Evolutionary conservation across 2,329 filamentous ascomycete genomes (phyloP), one percentile per base, ranked within the genome.

Genomic region (Pseudohalonectria lignicola): DNA sequence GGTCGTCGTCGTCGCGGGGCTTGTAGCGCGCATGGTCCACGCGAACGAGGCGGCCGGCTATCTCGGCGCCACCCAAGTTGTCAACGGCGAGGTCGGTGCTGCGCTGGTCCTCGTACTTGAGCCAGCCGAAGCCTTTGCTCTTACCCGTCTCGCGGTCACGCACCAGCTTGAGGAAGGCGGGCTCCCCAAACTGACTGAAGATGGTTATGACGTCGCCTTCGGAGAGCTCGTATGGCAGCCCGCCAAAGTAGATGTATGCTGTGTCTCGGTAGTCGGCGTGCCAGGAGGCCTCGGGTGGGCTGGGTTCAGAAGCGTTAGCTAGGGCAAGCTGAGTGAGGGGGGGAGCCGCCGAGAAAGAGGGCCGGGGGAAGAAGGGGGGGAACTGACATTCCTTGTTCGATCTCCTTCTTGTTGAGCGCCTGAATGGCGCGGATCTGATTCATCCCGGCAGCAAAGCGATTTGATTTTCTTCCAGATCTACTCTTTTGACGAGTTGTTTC

Each of bases 71-170:
- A 29, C 87, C 84, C 5, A 98, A 65, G 57, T 98, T 98, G 62
- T 98, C 92, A 9, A 98, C 93, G 0, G 93, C 92, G 31, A 98
- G 66, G 60, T 96, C 90, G 44, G 86, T 93, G 62, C 88, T 95
- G 49, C 90, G 74, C 65, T 98, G 92, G 60, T 98, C 90, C 57
- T 98, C 92, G 61, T 96, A 98, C 56, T 98, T 98, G 41, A 98
- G 71, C 71, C 93, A 98, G 3, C 83, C 87, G 55, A 96, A 98
- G 1, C 92, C 92, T 47, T 82, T 83, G 44, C 85, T 93, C 62
- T 94, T 95, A 44, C 92, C 92, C 0, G 88, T 93, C 56, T 96
- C 93, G 55, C 92, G 92, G 68, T 98, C 92, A 53, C 92, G 86
- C 34, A 82, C 79, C 11, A 98, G 76, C 51, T 95, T 93, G 42